Conservation (phyloP, 2,329 filamentous ascomycete species). For the Epichloe typhina region DNA sequence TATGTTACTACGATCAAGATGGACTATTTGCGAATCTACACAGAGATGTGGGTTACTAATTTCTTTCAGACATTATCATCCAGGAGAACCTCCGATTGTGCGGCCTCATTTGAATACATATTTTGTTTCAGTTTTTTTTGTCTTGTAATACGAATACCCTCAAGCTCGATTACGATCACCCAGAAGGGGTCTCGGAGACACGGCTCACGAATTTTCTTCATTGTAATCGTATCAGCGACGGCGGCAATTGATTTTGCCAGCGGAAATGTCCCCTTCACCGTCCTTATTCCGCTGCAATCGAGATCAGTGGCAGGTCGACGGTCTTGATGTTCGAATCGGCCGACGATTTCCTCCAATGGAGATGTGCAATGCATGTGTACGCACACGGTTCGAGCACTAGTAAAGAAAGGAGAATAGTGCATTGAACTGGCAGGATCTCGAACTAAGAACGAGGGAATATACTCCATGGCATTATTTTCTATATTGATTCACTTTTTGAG, state of each 20-base stretch:
- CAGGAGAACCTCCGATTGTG: slow-evolving; percentile 97
- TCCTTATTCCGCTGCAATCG: background rate
- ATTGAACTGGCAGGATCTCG: slow-evolving; percentile 1
- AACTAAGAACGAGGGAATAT: slow-evolving; percentile 4
- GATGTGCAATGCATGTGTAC: background rate
- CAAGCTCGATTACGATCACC: slow-evolving; percentile 27
- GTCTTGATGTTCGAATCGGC: background rate
- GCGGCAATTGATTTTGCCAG: slow-evolving; percentile 4
- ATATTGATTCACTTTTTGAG: slow-evolving; percentile 6
- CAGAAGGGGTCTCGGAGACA: slow-evolving; percentile 23
- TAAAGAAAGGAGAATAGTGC: background rate
- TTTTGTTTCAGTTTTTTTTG: slow-evolving; percentile 18
- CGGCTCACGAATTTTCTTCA: slow-evolving; percentile 23
- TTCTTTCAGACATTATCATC: slow-evolving; percentile 81
- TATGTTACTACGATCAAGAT: slow-evolving; percentile 30
- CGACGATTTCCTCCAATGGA: background rate
- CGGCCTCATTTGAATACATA: slow-evolving; percentile 69
- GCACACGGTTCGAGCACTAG: background rate
- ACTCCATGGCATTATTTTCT: slow-evolving; percentile 15
- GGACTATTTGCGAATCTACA: too few species aligned
- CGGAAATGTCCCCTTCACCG: background rate
- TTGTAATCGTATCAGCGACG: slow-evolving; percentile 18
- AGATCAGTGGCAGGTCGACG: background rate
- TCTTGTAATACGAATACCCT: slow-evolving; percentile 27
- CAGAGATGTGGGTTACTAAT: slow-evolving; percentile 26